Conservation (phyloP, 345 rosid genomes). For the Citrus trifoliata region DNA sequence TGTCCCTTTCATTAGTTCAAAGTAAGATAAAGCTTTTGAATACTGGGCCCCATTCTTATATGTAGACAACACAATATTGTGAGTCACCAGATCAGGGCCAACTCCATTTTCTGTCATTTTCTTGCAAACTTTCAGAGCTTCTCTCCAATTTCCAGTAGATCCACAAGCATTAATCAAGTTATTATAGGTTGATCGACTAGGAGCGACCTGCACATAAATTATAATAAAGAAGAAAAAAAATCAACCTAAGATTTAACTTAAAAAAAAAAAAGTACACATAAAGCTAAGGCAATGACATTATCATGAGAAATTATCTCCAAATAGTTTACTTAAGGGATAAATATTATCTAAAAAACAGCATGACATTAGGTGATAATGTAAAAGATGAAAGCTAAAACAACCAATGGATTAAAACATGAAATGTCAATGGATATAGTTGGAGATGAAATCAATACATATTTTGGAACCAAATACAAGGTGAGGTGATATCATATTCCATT, state of each 20-base stretch:
- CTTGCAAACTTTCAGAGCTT: constrained; percentile 81
- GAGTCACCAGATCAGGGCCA: constrained; percentile 96
- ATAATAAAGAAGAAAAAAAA: neutral
- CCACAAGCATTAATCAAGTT: constrained; percentile 95
- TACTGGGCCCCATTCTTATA: constrained; percentile 78
- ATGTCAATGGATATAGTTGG: neutral
- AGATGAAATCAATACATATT: neutral
- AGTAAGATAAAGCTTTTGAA: constrained; percentile 80
- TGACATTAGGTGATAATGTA: neutral
- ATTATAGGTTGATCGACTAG: constrained; percentile 82
- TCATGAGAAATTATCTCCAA: neutral
- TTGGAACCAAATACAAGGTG: neutral
- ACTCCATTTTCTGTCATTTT: constrained; percentile 94
- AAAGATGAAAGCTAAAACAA: neutral
- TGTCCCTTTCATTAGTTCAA: constrained; percentile 86
- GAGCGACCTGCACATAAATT: constrained; percentile 68
- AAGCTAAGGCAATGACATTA: neutral
- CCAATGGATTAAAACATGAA: neutral
- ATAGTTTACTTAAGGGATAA: neutral
- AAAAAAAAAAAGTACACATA: neutral
- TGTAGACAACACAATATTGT: constrained; percentile 85
- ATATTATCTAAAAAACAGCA: neutral
- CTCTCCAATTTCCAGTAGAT: constrained; percentile 97
- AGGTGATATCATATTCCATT: neutral
- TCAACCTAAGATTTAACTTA: neutral